Conservation (phyloP, 129 eudicot genomes). For the Centaurea solstitialis region DNA sequence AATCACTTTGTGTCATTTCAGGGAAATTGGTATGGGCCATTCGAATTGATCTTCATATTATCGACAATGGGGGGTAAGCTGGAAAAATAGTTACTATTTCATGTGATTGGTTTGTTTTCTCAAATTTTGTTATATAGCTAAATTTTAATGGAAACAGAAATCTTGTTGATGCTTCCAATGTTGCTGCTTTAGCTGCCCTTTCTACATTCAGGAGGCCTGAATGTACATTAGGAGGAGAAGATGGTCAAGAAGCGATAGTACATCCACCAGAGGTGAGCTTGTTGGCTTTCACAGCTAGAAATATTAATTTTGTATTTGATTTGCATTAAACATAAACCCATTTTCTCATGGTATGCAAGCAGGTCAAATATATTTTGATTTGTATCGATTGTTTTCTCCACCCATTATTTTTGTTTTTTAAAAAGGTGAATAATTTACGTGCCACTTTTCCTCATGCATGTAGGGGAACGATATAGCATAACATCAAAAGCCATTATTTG, state of each 20-base stretch:
- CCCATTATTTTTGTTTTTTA: background rate
- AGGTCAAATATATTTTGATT: background rate
- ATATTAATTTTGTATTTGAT: background rate
- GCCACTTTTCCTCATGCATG: background rate
- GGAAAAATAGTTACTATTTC: background rate
- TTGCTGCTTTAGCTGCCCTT: conserved; percentile 94
- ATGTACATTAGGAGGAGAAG: conserved; percentile 88
- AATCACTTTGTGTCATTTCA: conserved; percentile 88
- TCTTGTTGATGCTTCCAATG: conserved; percentile 98
- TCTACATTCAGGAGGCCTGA: conserved; percentile 89
- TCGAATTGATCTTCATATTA: conserved; percentile 82
- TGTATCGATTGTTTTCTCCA: background rate
- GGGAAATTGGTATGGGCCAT: conserved; percentile 95
- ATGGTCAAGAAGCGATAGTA: conserved; percentile 84
- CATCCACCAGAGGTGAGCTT: conserved; percentile 83
- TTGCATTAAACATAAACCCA: background rate
- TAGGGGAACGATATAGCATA: background rate
- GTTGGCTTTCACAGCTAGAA: background rate
- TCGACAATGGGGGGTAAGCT: conserved; percentile 96
- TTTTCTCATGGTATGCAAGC: background rate
- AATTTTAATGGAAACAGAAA: conserved; percentile 43
- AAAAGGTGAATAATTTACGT: background rate
- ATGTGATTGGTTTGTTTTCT: background rate
- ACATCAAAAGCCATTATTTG: background rate
- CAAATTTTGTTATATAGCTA: background rate